These are phyloP conservation scores for Didymella exigua DNA, from an alignment of 2,329 filamentous ascomycete species.

Conservation along the genomic window DNA sequence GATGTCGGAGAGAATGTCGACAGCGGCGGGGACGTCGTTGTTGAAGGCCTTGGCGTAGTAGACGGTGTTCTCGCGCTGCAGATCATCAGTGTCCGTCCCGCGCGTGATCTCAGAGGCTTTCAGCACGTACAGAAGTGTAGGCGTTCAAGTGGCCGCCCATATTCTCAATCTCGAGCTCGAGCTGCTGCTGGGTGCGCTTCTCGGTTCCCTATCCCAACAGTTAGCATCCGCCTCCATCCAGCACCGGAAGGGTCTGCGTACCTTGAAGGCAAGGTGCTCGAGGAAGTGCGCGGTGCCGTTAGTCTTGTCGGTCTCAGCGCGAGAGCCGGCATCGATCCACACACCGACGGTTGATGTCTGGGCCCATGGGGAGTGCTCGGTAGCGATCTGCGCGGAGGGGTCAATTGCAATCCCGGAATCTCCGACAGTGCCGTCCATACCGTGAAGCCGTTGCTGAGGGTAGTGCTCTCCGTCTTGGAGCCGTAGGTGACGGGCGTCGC, in stretches of 20 bases:
- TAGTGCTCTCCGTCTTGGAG: conserved; percentile 93
- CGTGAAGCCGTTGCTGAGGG: conserved; percentile 95
- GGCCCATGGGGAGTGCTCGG: conserved; percentile 96
- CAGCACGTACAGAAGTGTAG: conserved; percentile 86
- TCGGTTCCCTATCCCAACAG: conserved; percentile 72
- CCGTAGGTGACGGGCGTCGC: conserved; percentile 78
- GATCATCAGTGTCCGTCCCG: conserved; percentile 46
- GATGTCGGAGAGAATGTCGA: conserved; percentile 98
- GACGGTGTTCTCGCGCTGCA: conserved; percentile 93
- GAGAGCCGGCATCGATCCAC: conserved; percentile 98
- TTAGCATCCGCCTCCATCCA: conserved; percentile 30
- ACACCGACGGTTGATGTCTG: conserved; percentile 98
- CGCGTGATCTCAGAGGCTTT: conserved; percentile 1
- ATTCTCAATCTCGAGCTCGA: conserved; percentile 99
- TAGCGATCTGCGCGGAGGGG: conserved; percentile 74
- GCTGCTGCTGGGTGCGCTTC: conserved; percentile 93
- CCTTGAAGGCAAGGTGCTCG: conserved; percentile 99
- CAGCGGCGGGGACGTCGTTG: conserved; percentile 91
- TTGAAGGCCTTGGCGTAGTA: conserved; percentile 99
- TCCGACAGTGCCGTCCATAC: conserved; percentile 57
- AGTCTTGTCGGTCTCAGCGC: conserved; percentile 96
- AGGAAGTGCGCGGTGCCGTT: conserved; percentile 99
- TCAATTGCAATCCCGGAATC: conserved; percentile 40
- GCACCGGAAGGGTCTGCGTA: conserved; percentile 49
- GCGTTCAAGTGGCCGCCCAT: conserved; percentile 99